Percentiles rank a stretch among this genome's conserved stretches.
These are phyloP conservation scores for Eutypella sp. DNA, from an alignment of 2,329 filamentous ascomycete species.

Conservation along the genomic window DNA sequence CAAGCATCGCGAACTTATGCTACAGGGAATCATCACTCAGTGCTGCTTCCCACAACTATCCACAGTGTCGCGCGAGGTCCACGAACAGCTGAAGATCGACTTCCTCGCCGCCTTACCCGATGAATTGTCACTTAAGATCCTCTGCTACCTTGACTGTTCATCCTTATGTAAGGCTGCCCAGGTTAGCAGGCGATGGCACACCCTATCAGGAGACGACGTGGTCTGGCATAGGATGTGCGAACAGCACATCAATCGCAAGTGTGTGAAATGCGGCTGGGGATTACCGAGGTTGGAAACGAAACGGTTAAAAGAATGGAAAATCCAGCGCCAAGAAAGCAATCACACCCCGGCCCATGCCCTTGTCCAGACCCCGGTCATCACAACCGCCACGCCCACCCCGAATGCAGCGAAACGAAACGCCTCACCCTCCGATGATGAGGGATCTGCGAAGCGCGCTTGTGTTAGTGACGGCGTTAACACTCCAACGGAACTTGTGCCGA, in stretches of 20 bases:
- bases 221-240: slow-evolving; percentile 99
- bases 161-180: slow-evolving; percentile 95
- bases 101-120: slow-evolving; percentile 84
- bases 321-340: slow-evolving; percentile 65
- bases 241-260: slow-evolving; percentile 77
- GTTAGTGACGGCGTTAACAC: slow-evolving; percentile 18
- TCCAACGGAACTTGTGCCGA: slow-evolving; percentile 6
- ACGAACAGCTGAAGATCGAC: slow-evolving; percentile 95
- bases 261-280: slow-evolving; percentile 92
- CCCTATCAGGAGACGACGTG: slow-evolving; percentile 90
- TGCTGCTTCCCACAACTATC: slow-evolving; percentile 98
- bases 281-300: slow-evolving; percentile 86
- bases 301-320: slow-evolving; percentile 78
- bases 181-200: slow-evolving; percentile 83
- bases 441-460: slow-evolving; percentile 31
- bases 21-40: slow-evolving; percentile 91
- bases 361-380: slow-evolving; percentile 6
- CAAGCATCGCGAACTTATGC: slow-evolving; percentile 92
- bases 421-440: slow-evolving; percentile 18
- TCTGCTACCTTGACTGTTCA: slow-evolving; percentile 87
- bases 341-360: slow-evolving; percentile 27
- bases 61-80: slow-evolving; percentile 82
- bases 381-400: slow-evolving; percentile 7
- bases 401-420: slow-evolving; percentile 31
- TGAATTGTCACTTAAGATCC: slow-evolving; percentile 88